These are phyloP conservation scores for Aspergillus tamarii DNA, from an alignment of 2,329 filamentous ascomycete species.

Conservation along the genomic window DNA sequence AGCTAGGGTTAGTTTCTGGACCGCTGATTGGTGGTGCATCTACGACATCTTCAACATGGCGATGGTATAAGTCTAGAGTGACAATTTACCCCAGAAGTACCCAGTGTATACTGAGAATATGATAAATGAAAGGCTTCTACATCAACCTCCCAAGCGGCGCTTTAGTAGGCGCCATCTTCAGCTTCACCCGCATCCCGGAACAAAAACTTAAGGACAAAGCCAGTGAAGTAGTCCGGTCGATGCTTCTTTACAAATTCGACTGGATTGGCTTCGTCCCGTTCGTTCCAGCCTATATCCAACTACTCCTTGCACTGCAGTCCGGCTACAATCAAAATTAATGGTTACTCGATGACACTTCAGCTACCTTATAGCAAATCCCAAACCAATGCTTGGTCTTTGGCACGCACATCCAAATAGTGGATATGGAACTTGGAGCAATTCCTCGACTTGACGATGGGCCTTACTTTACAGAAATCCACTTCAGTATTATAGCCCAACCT, in stretches of 20 bases:
- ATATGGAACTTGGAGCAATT: too few relatives aligned
- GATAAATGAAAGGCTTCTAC: conserved; percentile 41
- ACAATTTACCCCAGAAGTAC: too few relatives aligned
- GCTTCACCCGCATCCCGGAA: conserved; percentile 25
- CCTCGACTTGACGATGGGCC: too few relatives aligned
- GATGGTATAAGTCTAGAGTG: conserved; percentile 26
- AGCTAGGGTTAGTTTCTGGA: conserved; percentile 38
- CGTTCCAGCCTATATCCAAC: conserved; percentile 56
- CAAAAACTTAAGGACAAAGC: conserved; percentile 6
- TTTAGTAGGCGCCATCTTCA: conserved; percentile 24
- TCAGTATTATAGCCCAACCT: too few relatives aligned
- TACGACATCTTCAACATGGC: conserved; percentile 36
- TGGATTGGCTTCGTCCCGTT: conserved; percentile 54
- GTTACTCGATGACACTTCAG: too few relatives aligned
- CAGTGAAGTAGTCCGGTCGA: conserved; percentile 8
- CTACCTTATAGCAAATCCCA: too few relatives aligned
- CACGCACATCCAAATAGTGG: too few relatives aligned
- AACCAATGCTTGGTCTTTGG: too few relatives aligned
- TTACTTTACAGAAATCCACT: too few relatives aligned
- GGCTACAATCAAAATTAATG: conserved; percentile 41
- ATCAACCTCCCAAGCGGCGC: conserved; percentile 56
- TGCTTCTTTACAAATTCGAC: conserved; percentile 47
- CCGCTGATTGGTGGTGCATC: conserved; percentile 49
- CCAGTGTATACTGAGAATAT: conserved; percentile 26
- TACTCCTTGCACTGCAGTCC: conserved; percentile 62